Evolutionary conservation across 495 filamentous ascomycete genomes (phyloP).

Genomic region (Halenospora varia): DNA sequence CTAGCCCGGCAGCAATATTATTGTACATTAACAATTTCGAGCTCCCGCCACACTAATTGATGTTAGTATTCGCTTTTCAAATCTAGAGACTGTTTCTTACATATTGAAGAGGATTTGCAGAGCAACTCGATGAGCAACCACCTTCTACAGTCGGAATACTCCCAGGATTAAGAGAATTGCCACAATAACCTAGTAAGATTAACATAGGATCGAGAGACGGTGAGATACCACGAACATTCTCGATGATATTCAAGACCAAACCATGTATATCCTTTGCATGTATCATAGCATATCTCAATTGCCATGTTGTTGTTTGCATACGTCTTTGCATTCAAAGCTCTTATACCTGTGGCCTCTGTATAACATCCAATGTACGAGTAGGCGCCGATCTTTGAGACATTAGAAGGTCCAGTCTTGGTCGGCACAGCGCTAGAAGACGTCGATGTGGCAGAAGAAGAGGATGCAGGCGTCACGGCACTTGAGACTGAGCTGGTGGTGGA

Average conservation of each 20-base stretch:
- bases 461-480: too few relatives aligned
- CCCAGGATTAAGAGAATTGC: background rate
- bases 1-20: too few relatives aligned
- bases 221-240: slow-evolving; percentile 12
- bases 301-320: slow-evolving; percentile 24
- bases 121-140: background rate
- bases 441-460: background rate
- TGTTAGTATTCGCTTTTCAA: background rate
- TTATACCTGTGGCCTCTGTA: slow-evolving; percentile 4
- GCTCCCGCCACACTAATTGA: background rate
- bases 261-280: slow-evolving; percentile 26
- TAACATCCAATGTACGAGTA: slow-evolving; percentile 11
- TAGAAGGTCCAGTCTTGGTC: background rate
- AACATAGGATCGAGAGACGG: background rate
- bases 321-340: background rate
- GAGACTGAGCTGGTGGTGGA: background rate
- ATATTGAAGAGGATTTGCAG: background rate
- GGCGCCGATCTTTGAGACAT: slow-evolving; percentile 21
- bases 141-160: background rate
- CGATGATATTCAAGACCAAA: slow-evolving; percentile 35
- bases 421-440: background rate
- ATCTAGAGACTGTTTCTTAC: background rate
- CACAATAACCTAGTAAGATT: slow-evolving; percentile 1
- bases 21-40: background rate
- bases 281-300: slow-evolving; percentile 28